Evolutionary conservation across 441 rosid genomes (phyloP).

Genomic region (Breynia disticha): DNA sequence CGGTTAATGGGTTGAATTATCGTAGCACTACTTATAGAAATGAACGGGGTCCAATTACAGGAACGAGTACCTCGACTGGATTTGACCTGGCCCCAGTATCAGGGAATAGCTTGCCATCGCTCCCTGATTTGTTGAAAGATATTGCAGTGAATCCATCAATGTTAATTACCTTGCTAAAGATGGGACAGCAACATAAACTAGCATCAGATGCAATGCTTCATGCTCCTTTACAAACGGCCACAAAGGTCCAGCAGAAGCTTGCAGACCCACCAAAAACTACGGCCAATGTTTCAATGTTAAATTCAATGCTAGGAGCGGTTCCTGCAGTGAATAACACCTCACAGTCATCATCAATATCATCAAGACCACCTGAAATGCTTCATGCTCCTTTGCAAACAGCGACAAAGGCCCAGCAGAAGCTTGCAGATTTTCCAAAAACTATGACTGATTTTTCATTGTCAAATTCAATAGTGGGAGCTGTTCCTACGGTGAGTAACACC

Average conservation of each 20-base stretch:
- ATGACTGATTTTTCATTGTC: slow-evolving; percentile 32
- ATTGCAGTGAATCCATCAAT: slow-evolving; percentile 66
- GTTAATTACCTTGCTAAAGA: slow-evolving; percentile 58
- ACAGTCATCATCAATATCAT: slow-evolving; percentile 26
- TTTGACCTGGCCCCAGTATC: slow-evolving; percentile 12
- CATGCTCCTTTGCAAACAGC: too few relatives aligned
- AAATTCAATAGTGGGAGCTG: slow-evolving; percentile 29
- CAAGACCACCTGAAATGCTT: slow-evolving; percentile 35
- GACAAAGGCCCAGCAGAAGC: slow-evolving; percentile 42
- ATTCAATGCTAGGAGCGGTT: slow-evolving; percentile 28
- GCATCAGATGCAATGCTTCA: too few relatives aligned
- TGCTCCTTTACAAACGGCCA: too few relatives aligned
- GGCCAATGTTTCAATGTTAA: slow-evolving; percentile 33
- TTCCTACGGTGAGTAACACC: slow-evolving; percentile 27
- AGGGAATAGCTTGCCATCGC: slow-evolving; percentile 19
- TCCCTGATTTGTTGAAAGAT: slow-evolving; percentile 54
- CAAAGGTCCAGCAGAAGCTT: slow-evolving; percentile 39
- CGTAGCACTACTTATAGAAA: slow-evolving; percentile 26
- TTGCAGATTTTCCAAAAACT: slow-evolving; percentile 37
- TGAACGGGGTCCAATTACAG: slow-evolving; percentile 26
- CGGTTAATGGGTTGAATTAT: slow-evolving; percentile 30
- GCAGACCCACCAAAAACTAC: slow-evolving; percentile 36
- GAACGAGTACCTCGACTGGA: slow-evolving; percentile 18
- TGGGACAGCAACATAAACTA: slow-evolving; percentile 59
- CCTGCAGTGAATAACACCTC: slow-evolving; percentile 28